phyloP scores from a whole-genome alignment of 257 asterid species.

The Echites panduratus region DNA sequence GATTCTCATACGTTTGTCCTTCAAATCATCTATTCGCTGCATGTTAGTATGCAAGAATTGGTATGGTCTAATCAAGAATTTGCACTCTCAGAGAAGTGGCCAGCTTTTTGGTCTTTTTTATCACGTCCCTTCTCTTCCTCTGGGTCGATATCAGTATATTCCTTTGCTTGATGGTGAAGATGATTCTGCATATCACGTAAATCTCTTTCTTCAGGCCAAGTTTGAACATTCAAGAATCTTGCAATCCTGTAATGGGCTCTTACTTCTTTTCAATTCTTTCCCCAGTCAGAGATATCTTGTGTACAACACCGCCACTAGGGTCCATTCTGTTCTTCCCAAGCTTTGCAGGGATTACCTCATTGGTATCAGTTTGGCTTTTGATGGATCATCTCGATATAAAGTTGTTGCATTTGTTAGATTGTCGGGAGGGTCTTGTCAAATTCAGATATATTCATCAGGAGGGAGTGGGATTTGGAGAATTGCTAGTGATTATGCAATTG shows the following conservation, averaged over 20 bases:
- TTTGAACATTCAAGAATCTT: slow-evolving; percentile 6
- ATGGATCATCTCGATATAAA: background rate
- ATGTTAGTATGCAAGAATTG: slow-evolving; percentile 7
- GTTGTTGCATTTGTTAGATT: slow-evolving; percentile 6
- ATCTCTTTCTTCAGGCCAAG: background rate
- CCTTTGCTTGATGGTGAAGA: background rate
- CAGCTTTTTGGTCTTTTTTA: background rate
- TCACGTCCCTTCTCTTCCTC: slow-evolving; percentile 6
- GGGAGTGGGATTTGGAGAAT: background rate
- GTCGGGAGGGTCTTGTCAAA: background rate
- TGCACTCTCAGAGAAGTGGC: background rate
- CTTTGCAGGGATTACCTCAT: slow-evolving; percentile 1
- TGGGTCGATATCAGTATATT: slow-evolving; percentile 5
- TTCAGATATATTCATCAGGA: background rate
- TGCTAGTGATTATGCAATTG: background rate
- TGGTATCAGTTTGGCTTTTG: slow-evolving; percentile 8
- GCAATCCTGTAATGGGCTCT: slow-evolving; percentile 14
- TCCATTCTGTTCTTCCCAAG: background rate
- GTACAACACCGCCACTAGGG: background rate
- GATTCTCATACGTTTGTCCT: slow-evolving; percentile 1
- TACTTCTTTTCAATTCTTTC: slow-evolving; percentile 6
- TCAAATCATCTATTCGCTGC: slow-evolving; percentile 8
- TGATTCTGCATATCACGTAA: background rate
- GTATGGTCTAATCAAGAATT: background rate
- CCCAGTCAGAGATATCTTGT: background rate